These are phyloP conservation scores for Endoconidiophora polonica DNA, from an alignment of 2,329 filamentous ascomycete genomes.

Conservation along the genomic window DNA sequence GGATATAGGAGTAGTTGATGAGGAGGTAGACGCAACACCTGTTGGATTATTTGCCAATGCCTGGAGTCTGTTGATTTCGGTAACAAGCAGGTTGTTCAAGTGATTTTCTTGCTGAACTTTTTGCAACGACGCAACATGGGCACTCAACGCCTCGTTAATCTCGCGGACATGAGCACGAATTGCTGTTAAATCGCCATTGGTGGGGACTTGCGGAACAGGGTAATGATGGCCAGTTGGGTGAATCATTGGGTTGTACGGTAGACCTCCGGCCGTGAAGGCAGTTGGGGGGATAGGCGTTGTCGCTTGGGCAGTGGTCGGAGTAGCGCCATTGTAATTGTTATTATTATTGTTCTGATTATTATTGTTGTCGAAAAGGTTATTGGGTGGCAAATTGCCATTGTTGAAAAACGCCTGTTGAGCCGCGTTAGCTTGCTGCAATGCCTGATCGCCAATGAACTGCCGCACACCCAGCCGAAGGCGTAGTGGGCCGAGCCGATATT, in stretches of 20 bases:
- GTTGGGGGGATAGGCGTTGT: background rate
- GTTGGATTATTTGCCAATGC: conserved; percentile 31
- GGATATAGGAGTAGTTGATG: conserved; percentile 16
- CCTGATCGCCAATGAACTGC: conserved; percentile 19
- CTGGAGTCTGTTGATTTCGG: conserved; percentile 32
- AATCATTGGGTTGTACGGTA: background rate
- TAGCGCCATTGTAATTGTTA: background rate
- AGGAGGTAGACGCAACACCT: conserved; percentile 39
- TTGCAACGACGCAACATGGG: conserved; percentile 23
- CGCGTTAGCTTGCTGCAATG: conserved; percentile 12
- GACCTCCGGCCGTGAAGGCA: background rate
- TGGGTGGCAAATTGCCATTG: conserved; percentile 6
- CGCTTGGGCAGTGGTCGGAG: background rate
- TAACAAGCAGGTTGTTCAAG: conserved; percentile 48
- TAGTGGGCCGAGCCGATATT: conserved; percentile 9
- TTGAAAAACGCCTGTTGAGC: conserved; percentile 9
- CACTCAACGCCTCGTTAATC: conserved; percentile 13
- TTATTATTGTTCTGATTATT: background rate
- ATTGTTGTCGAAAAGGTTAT: conserved; percentile 7
- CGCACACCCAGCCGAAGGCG: conserved; percentile 16
- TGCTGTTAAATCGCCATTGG: conserved; percentile 11
- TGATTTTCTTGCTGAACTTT: conserved; percentile 50
- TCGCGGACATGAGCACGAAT: conserved; percentile 17
- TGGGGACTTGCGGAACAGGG: background rate
- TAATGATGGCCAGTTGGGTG: background rate